Base-by-base conservation (phyloP, 2,329 filamentous ascomycete genomes). In the Aureobasidium sp. region DNA sequence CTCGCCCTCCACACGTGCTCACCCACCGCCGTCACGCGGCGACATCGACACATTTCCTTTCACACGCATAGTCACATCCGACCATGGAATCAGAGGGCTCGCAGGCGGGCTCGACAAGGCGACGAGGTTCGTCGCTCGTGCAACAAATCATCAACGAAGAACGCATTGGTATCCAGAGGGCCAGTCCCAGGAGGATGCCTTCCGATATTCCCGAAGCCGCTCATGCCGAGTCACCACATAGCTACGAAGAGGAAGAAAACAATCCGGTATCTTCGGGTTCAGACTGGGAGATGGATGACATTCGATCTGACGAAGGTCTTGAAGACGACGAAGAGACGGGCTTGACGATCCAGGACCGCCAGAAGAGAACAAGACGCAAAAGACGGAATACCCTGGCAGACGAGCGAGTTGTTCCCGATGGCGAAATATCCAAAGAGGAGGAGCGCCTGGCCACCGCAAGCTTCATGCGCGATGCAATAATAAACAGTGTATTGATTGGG, bases 251-350 rank as follows among this genome's bases (percentile, higher is more conserved):
- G 44, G 71, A 73, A 65, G 63, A 66, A 24, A 66, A 66, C 10
- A 59, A 37, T 36, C 71, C 71, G 5, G 70, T 71, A 59, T 71
- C 67, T 8, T 77, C 75, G 56, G 75, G 75, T 68, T 74, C 73
- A 56, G 84, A 86, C 67, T 79, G 84, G 68, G 83, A 86, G 71
- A 72, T 84, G 69, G 79, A 81, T 68, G 75, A 81, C 65, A 76
- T 84, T 67, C 81, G 84, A 60, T 86, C 86, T 32, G 88, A 90
- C 67, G 89, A 88, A 51, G 73, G 89, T 32, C 85, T 77, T 27
- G 74, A 89, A 64, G 89, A 93, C 68, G 92, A 97, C 71, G 92
- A 96, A 76, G 92, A 97, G 80, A 90, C 89, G 2, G 92, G 92
- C 0, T 79, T 97, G 67, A 95, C 90, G 41, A 82, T 83, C 64